These are phyloP conservation scores for Apophysomyces variabilis DNA, from an alignment of 371 early-diverging fungal genomes.

Conservation along the genomic window DNA sequence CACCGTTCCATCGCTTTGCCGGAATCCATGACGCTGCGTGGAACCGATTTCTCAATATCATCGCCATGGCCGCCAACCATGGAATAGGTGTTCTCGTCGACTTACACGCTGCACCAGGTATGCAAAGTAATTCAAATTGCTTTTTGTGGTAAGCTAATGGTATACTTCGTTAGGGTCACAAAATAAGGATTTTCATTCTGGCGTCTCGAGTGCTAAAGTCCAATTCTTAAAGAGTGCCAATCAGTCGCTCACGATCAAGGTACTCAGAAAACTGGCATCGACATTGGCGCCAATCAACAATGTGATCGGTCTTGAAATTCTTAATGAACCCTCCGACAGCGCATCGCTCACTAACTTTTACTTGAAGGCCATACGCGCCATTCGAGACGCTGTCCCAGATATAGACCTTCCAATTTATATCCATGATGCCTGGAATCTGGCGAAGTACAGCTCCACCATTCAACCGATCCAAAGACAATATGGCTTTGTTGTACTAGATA, in stretches of 20 bases:
- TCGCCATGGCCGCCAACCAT: constrained; percentile 58
- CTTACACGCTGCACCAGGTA: constrained; percentile 72
- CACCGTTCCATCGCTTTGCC: constrained; percentile 25
- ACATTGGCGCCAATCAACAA: constrained; percentile 33
- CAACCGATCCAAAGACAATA: constrained; percentile 10
- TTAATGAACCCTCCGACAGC: constrained; percentile 35
- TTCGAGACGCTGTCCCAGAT: constrained; percentile 21
- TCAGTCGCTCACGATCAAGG: constrained; percentile 17
- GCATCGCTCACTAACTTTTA: constrained; percentile 24
- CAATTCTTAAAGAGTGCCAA: constrained; percentile 25
- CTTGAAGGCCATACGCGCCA: constrained; percentile 14
- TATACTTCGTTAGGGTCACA: constrained; percentile 28
- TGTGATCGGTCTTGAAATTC: constrained; percentile 31
- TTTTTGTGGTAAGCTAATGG: not conserved
- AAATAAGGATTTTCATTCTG: constrained; percentile 33
- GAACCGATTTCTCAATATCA: constrained; percentile 47
- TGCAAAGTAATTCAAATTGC: not conserved
- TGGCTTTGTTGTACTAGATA: constrained; percentile 33
- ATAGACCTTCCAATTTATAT: constrained; percentile 30
- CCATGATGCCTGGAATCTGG: constrained; percentile 31
- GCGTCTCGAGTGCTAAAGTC: constrained; percentile 21
- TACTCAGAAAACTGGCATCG: constrained; percentile 20
- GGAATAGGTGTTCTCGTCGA: constrained; percentile 68
- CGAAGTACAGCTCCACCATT: constrained; percentile 27
- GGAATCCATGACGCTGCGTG: constrained; percentile 40